Evolutionary conservation across 352 stramenopile species (phyloP), one percentile per base, ranked within the genome.

Genomic region (Blastocystis sp.): DNA sequence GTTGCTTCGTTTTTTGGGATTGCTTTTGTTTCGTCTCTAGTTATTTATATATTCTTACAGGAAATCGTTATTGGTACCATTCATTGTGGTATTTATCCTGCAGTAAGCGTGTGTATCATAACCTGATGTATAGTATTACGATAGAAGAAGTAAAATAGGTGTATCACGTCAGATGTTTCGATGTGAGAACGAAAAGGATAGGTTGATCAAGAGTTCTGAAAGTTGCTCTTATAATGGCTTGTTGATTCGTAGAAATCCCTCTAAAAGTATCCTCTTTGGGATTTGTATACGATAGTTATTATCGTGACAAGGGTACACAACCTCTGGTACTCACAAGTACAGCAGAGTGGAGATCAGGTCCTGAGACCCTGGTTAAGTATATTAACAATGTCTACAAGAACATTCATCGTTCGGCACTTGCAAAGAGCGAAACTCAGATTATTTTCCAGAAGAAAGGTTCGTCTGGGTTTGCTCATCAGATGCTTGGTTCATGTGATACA

Each of bases 401-500:
- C 21, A 61, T 61, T 14, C 54, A 61, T n/a, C 19, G 27, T n/a
- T 32, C 19, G 3, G 27, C 19, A 14, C 3, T 61, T 61, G 19
- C 54, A 3, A 9, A 46, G 39, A 32, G 3, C 2, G 54, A 32
- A 6, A 51, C 5, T 27, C 24, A n/a, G 0, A 37, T 74, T 27
- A 51, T 74, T 4, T 74, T 52, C 6, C 63, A 74, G 49, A 74
- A 74, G 32, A 37, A 43, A 24, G 32, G 27, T n/a, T 52, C 35
- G 11, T 37, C 63, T 5, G 63, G 63, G 0, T 27, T 74, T 46
- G 63, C 63, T 52, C 35, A 74, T n/a, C 63, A 74, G 63, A 74
- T 74, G 29, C 12, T 51, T 37, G 63, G 63, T n/a, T 37, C 42
- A 21, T 74, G 63, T n/a, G 63, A 74, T 51, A 46, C 63, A 46